Evolutionary conservation across 441 rosid species (phyloP).

Genomic region (Croton laevigatus): DNA sequence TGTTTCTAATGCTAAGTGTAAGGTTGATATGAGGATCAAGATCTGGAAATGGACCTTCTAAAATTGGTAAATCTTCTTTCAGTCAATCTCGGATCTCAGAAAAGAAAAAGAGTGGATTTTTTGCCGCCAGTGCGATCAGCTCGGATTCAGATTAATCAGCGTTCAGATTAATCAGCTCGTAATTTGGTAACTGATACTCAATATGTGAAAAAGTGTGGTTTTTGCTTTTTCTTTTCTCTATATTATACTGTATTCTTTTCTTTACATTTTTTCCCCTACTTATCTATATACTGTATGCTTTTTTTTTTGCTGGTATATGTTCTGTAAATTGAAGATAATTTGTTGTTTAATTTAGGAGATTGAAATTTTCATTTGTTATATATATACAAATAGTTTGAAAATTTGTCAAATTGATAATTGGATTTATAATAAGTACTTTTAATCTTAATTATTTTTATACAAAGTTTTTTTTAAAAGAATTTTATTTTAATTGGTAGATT

Average conservation of each 20-base stretch:
- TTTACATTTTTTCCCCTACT: no score
- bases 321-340: slow-evolving; percentile 25
- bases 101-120: not conserved
- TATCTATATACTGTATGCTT: not conserved
- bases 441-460: not conserved
- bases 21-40: slow-evolving; percentile 72
- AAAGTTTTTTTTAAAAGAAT: not conserved
- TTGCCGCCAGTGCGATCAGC: no score
- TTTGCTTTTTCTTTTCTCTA: slow-evolving; percentile 12
- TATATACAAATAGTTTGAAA: not conserved
- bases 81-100: not conserved
- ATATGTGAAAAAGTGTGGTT: slow-evolving; percentile 18
- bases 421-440: not conserved
- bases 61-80: not conserved
- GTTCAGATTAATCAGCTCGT: no score
- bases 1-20: slow-evolving; percentile 56
- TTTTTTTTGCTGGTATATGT: not conserved
- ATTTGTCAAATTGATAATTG: not conserved
- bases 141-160: no score
- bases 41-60: slow-evolving; percentile 80
- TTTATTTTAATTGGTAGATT: not conserved
- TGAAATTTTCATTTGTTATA: not conserved
- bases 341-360: slow-evolving; percentile 6
- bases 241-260: not conserved
- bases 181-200: no score